Evolutionary conservation across 2,329 filamentous ascomycete genomes (phyloP), one percentile per base, ranked within the genome.

Genomic region (Xylaria multiplex): DNA sequence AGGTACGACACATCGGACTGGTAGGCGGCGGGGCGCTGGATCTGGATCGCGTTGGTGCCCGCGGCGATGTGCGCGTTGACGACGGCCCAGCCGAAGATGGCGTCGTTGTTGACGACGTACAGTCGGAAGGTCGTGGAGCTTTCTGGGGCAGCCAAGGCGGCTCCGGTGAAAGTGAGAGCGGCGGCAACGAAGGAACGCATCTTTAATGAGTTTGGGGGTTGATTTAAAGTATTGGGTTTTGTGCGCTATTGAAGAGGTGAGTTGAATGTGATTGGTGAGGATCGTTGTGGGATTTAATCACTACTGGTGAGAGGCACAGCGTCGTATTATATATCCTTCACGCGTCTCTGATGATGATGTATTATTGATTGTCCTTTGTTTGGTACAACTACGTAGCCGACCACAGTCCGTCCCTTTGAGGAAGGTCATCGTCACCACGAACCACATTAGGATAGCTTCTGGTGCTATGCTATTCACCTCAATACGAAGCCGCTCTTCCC

Each of bases 11-110:
- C 19, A 45, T 73, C 72, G 37, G 71, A 59, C 53, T 60, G 56
- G 59, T 70, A 73, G 6, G 32, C 72, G 4, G 67, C 27, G 4
- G 71, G 69, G 2, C 70, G 72, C 58, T 73, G 71, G 43, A 73
- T 69, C 56, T 72, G 71, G 43, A 73, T 68, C 9, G 61, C 62
- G 35, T 72, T 70, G 2, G 24, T 50, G 22, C 63, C 70, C 2
- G 71, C 71, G 7, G 52, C 61, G 46, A 59, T 30, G 30, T 72
- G 69, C 8, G 70, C 54, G 55, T 72, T 73, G 49, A 72, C 59
- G 19, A 73, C 42, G 27, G 69, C 68, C 71, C 70, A 72, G 22
- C 52, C 68, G 8, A 45, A 27, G 40, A 73, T 65, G 22, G 16
- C 53, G 24, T 27, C 55, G 32, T 53, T 62, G 49, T 56, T 66